Evolutionary conservation across 345 rosid species (phyloP).

Genomic region (Rhodomyrtus tomentosa): DNA sequence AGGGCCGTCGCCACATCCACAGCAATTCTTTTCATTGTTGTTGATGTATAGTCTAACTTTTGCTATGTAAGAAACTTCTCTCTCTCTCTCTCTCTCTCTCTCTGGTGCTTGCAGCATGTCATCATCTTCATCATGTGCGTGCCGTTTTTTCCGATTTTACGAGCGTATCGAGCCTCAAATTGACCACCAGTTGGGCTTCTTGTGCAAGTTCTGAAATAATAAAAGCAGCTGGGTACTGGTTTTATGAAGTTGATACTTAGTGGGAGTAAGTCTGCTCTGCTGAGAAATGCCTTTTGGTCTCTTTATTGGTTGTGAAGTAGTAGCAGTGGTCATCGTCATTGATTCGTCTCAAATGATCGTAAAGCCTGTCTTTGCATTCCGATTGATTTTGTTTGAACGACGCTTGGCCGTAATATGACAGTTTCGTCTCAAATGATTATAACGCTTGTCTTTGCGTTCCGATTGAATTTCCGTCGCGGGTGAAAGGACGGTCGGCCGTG

Average conservation of each 20-base stretch:
- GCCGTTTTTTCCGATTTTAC: not conserved
- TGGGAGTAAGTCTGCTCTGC: not conserved
- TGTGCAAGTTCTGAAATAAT: not conserved
- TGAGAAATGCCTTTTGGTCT: not conserved
- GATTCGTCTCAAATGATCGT: not conserved
- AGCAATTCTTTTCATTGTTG: constrained; percentile 7
- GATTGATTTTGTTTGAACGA: not conserved
- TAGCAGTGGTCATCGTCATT: not conserved
- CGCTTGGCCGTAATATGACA: too few species aligned
- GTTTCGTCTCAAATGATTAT: not conserved
- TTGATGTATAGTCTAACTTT: not conserved
- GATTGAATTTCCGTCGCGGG: not conserved
- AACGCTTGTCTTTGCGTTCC: not conserved
- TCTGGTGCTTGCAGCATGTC: not conserved
- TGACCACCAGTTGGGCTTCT: not conserved
- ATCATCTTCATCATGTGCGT: not conserved
- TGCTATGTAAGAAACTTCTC: not conserved
- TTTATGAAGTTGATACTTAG: not conserved
- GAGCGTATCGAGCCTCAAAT: not conserved
- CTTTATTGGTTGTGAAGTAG: not conserved
- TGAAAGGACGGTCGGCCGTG: not conserved
- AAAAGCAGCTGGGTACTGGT: not conserved
- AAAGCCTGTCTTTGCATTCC: not conserved
- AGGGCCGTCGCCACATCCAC: not conserved
- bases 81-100: not conserved